Conservation (phyloP, 2,329 filamentous ascomycete genomes). For the Apiospora phragmitis region DNA sequence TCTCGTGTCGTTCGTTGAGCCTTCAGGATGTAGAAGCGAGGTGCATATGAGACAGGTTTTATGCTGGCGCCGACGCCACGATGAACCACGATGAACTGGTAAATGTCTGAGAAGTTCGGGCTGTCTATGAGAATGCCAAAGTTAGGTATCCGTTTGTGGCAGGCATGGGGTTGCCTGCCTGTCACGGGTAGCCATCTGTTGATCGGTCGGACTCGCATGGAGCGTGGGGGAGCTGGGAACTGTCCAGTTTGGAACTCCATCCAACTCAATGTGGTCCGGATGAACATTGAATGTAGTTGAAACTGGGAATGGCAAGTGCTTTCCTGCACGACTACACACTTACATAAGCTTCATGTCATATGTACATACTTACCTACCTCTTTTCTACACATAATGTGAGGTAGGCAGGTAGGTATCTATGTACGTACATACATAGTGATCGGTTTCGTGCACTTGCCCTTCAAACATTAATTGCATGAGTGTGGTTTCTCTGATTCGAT, state of each 20-base stretch:
- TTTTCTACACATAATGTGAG: too few species aligned
- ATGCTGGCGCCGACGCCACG: neutral
- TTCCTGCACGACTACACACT: too few species aligned
- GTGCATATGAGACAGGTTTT: neutral
- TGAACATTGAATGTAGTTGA: neutral
- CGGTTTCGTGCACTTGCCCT: neutral
- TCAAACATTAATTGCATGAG: too few species aligned
- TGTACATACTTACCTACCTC: too few species aligned
- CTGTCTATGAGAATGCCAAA: neutral
- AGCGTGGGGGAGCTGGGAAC: neutral
- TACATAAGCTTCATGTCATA: too few species aligned
- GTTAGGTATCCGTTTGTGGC: neutral
- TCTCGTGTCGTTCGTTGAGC: neutral
- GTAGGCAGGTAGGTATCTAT: neutral
- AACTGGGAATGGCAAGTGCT: too few species aligned
- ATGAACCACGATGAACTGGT: neutral
- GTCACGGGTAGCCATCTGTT: neutral
- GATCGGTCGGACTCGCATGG: neutral
- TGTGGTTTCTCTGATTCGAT: too few species aligned
- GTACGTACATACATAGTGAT: neutral
- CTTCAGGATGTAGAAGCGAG: neutral
- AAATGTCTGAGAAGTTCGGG: neutral
- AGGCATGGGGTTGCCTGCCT: neutral
- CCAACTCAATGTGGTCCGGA: neutral
- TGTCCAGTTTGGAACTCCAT: neutral